Evolutionary conservation across 768 basidiomycete species (phyloP).

Genomic region (Gymnopilus junonius): DNA sequence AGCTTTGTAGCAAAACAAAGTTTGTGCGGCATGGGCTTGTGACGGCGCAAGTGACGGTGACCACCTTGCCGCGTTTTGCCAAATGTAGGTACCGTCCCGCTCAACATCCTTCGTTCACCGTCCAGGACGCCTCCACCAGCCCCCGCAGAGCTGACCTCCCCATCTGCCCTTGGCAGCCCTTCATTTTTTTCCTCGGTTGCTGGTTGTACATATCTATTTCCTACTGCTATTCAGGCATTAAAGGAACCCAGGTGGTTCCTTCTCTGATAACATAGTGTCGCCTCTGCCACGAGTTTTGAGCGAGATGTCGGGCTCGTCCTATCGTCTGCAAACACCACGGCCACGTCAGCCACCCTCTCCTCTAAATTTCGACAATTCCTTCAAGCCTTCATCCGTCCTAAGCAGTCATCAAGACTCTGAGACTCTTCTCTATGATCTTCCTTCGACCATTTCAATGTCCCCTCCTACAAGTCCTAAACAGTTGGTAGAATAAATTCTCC

Average conservation of each 20-base stretch:
- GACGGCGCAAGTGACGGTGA: slow-evolving; percentile 26
- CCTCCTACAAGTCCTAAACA: slow-evolving; percentile 60
- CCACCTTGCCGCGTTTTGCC: slow-evolving; percentile 17
- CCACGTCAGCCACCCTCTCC: slow-evolving; percentile 66
- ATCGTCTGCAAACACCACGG: slow-evolving; percentile 68
- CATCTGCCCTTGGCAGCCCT: slow-evolving; percentile 12
- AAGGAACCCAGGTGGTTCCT: slow-evolving; percentile 28
- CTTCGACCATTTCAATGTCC: slow-evolving; percentile 58
- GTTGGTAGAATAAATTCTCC: slow-evolving; percentile 52
- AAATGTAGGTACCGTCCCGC: slow-evolving; percentile 20
- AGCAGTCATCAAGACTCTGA: slow-evolving; percentile 51
- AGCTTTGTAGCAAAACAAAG: not conserved
- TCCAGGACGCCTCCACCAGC: slow-evolving; percentile 2
- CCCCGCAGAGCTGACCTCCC: slow-evolving; percentile 5
- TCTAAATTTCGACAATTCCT: slow-evolving; percentile 55
- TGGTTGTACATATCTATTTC: slow-evolving; percentile 20
- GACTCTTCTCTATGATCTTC: slow-evolving; percentile 79
- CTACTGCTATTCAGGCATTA: slow-evolving; percentile 6
- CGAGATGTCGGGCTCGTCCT: slow-evolving; percentile 62
- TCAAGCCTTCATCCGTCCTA: slow-evolving; percentile 45
- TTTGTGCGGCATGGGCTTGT: slow-evolving; percentile 9
- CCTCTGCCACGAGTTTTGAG: slow-evolving; percentile 26
- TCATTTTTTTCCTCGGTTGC: slow-evolving; percentile 13
- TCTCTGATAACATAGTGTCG: slow-evolving; percentile 16
- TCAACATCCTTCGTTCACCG: slow-evolving; percentile 15